Percentiles rank a stretch among this genome's conserved stretches.
phyloP scores from a whole-genome alignment of 2,329 filamentous ascomycete genomes.

The Alternaria sp. region DNA sequence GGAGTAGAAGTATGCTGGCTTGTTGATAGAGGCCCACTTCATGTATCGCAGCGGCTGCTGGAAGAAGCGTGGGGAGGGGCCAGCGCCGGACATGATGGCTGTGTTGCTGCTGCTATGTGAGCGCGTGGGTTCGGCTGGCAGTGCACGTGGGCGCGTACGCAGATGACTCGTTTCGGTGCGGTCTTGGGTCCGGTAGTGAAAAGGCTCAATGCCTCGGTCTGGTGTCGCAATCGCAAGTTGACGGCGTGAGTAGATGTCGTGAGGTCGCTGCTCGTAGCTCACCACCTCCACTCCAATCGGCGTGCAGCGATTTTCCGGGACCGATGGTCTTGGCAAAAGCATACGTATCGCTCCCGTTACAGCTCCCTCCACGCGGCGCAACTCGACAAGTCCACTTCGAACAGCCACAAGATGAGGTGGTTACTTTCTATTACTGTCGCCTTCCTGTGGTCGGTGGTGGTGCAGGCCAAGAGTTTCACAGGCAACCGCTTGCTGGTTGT shows the following conservation, averaged over 20 bases:
- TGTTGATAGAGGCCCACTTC: slow-evolving; percentile 86
- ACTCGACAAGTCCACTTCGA: slow-evolving; percentile 31
- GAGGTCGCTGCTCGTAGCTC: slow-evolving; percentile 19
- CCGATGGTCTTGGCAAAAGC: slow-evolving; percentile 46
- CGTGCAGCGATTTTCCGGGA: slow-evolving; percentile 35
- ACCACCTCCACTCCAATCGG: slow-evolving; percentile 27
- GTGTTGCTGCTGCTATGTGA: slow-evolving; percentile 11
- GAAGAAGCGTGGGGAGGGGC: slow-evolving; percentile 74
- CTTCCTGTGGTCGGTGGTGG: slow-evolving; percentile 71
- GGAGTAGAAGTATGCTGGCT: slow-evolving; percentile 92
- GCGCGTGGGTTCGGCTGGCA: background rate
- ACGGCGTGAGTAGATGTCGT: slow-evolving; percentile 9
- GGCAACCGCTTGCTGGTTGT: slow-evolving; percentile 86
- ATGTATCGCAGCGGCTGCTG: slow-evolving; percentile 82
- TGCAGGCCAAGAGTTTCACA: slow-evolving; percentile 78
- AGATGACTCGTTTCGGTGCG: background rate
- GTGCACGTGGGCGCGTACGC: slow-evolving; percentile 9
- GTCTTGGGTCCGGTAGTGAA: slow-evolving; percentile 5
- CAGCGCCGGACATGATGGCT: slow-evolving; percentile 64
- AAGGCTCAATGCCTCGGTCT: slow-evolving; percentile 32
- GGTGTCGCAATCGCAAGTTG: slow-evolving; percentile 19
- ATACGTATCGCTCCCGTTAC: slow-evolving; percentile 49
- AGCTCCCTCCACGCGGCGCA: slow-evolving; percentile 15
- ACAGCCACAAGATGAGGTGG: slow-evolving; percentile 74
- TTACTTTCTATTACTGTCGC: slow-evolving; percentile 72